Evolutionary conservation across 768 basidiomycete species (phyloP), one percentile per base, ranked within the genome.

Genomic region (Boletus insuetus): DNA sequence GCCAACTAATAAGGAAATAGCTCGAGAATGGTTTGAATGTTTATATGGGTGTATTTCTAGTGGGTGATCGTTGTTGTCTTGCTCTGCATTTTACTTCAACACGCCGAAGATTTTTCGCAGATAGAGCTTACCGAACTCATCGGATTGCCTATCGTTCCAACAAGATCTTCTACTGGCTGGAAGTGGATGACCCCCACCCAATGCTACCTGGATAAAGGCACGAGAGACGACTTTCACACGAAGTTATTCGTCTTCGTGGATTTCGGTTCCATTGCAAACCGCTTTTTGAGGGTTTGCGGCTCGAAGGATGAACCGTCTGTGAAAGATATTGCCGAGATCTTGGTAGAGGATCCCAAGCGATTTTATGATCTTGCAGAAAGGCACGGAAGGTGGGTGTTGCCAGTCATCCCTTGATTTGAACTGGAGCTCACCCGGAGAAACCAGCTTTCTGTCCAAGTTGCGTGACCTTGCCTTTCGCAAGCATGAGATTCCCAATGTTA

Each of bases 241-340:
- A 85, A 87, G 57, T 75, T 95, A 3, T 95, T 97, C 66, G 78
- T 81, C 31, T 96, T 94, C 61, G 83, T 97, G 46, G 85, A 95
- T 68, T 95, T 94, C 67, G 94, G 93, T 1, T 64, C 77, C 2
- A 73, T 77, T 9, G 94, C 87, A 37, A 94, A 93, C 62, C 75
- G 78, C 4, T 97, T 98, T 70, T 75, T 98, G 41, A 80, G 78
- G 48, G 86, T 88, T 9, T 91, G 91, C 59, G 94, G 94, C 4
- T 89, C 93, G n/a, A 86, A 84, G 63, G 83, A 82, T 32, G 90
- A 92, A 64, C 94, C 94, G 2, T 90, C 82, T 43, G 82, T 91
- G 4, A 85, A 91, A 54, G 91, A 93, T 69, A 77, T 91, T 41
- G 85, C 84, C 0, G 77, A 78, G 47, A 85, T 83, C 51, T 69